These are phyloP conservation scores for Tuber umbilicatum DNA, from an alignment of 495 filamentous ascomycete genomes.

Conservation along the genomic window DNA sequence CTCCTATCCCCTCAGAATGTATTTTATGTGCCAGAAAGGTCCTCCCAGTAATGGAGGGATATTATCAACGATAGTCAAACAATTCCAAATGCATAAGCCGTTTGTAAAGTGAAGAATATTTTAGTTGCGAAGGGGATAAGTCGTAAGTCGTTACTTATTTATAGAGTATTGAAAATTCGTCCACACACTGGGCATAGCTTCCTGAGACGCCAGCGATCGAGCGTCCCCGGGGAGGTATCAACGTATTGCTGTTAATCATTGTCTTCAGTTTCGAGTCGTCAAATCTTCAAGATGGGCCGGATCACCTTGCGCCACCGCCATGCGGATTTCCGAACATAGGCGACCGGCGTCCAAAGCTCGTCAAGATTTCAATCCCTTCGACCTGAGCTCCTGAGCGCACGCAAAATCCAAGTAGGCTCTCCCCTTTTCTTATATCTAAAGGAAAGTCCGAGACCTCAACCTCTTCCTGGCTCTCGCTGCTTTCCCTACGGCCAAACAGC, in stretches of 20 bases:
- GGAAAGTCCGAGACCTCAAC: slow-evolving; percentile 36
- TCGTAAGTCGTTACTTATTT: slow-evolving; percentile 20
- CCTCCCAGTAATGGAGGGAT: background rate
- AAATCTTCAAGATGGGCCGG: slow-evolving; percentile 22
- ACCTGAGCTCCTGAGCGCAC: slow-evolving; percentile 77
- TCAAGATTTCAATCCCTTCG: slow-evolving; percentile 85
- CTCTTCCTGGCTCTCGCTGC: slow-evolving; percentile 45
- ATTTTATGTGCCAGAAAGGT: background rate
- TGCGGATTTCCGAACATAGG: slow-evolving; percentile 73
- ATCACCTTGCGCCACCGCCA: slow-evolving; percentile 72
- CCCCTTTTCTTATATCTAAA: slow-evolving; percentile 72
- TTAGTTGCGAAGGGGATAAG: background rate
- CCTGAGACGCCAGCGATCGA: slow-evolving; percentile 82
- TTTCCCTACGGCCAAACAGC: slow-evolving; percentile 79
- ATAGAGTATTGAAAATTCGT: slow-evolving; percentile 75
- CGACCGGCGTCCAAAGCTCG: slow-evolving; percentile 77
- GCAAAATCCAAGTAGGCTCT: slow-evolving; percentile 81
- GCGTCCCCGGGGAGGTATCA: slow-evolving; percentile 86
- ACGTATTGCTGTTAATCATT: slow-evolving; percentile 58
- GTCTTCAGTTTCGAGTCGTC: slow-evolving; percentile 23
- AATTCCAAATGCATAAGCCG: slow-evolving; percentile 1
- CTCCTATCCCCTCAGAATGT: slow-evolving; percentile 10
- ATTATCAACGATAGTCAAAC: background rate
- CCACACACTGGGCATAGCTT: slow-evolving; percentile 72
- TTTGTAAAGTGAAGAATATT: slow-evolving; percentile 9